A percentile compares a stretch with the other conserved stretches of the same genome.
Conservation (phyloP, 2,329 filamentous ascomycete species). For the Neofusicoccum sp. region DNA sequence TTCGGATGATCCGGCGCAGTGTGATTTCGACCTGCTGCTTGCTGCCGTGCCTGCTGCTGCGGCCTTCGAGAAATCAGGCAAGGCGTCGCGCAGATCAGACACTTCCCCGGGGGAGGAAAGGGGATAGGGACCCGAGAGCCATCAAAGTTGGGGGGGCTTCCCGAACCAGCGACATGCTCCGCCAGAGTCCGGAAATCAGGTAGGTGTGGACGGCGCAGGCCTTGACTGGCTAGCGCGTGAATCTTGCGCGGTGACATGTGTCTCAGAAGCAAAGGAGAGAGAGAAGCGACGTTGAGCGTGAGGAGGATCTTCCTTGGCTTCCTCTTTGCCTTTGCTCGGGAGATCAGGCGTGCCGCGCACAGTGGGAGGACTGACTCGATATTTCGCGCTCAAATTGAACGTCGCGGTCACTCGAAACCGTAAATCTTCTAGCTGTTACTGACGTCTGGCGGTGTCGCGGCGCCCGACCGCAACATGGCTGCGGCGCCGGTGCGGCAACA, state of each 20-base stretch:
- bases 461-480: too few relatives aligned
- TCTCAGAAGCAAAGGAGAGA: not conserved
- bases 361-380: not conserved
- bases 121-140: not conserved
- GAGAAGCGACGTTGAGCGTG: not conserved
- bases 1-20: not conserved
- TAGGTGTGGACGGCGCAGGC: not conserved
- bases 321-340: not conserved
- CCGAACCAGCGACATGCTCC: too few relatives aligned
- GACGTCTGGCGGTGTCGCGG: not conserved
- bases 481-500: not conserved
- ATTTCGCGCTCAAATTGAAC: constrained; percentile 3
- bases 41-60: not conserved
- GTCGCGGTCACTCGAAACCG: not conserved
- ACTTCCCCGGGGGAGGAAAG: not conserved
- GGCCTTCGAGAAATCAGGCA: not conserved
- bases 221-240: not conserved
- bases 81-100: not conserved
- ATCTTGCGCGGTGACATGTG: not conserved
- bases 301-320: constrained; percentile 6
- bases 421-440: not conserved
- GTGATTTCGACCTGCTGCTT: not conserved
- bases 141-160: not conserved
- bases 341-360: constrained; percentile 5
- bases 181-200: too few relatives aligned